phyloP scores from a whole-genome alignment of 2,329 filamentous ascomycete species.

The Aspergillus bombycis region DNA sequence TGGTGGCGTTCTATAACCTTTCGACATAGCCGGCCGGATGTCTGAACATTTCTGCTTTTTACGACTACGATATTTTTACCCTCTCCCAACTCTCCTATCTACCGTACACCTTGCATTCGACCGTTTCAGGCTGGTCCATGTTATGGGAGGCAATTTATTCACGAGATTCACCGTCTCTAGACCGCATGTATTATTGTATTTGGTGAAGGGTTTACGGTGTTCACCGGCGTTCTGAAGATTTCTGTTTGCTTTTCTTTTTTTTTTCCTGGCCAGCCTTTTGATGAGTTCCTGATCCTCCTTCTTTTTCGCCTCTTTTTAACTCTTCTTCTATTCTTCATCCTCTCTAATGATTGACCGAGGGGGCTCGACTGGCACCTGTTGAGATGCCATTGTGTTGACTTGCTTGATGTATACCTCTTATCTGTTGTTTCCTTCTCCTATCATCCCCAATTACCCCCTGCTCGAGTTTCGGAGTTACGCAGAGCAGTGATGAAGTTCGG shows the following conservation, averaged over 20 bases:
- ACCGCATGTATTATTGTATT: constrained; percentile 31
- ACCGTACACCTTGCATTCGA: constrained; percentile 16
- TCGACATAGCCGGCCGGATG: constrained; percentile 36
- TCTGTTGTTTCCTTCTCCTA: constrained; percentile 10
- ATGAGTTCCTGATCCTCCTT: constrained; percentile 15
- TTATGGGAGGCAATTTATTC: constrained; percentile 17
- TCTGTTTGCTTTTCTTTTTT: constrained; percentile 19
- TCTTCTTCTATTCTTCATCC: constrained; percentile 24
- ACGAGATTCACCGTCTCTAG: constrained; percentile 23
- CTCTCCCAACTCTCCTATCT: constrained; percentile 10
- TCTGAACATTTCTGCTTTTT: constrained; percentile 27
- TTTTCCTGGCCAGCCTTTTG: not conserved
- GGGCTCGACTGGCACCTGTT: constrained; percentile 16
- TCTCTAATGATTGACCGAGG: constrained; percentile 23
- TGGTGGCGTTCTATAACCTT: constrained; percentile 37
- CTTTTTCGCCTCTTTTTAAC: constrained; percentile 16
- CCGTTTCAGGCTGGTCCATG: constrained; percentile 21
- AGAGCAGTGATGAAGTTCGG: constrained; percentile 25
- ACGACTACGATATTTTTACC: constrained; percentile 10
- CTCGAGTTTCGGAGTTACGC: constrained; percentile 14
- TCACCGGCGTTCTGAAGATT: constrained; percentile 18
- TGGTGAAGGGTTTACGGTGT: constrained; percentile 21
- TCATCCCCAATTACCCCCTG: not conserved
- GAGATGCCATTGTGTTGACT: constrained; percentile 21
- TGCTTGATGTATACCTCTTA: constrained; percentile 22